Evolutionary conservation across 306 rosid genomes (phyloP), one percentile per base, ranked within the genome.

Genomic region (Arachis hypogaea): DNA sequence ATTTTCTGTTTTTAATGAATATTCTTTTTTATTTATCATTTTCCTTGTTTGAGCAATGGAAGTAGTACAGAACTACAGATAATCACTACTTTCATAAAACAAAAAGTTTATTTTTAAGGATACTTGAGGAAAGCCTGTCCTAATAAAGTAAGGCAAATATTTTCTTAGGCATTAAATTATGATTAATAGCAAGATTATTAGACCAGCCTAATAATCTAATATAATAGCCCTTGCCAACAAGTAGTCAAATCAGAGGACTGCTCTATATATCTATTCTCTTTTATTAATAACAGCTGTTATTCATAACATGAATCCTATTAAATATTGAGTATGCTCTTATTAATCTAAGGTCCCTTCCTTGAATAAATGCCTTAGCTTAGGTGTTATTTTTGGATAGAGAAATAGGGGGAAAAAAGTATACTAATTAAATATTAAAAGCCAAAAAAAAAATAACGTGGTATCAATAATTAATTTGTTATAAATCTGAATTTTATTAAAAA

Each of bases 261-360:
- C 77, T 78, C 43, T 73, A 54, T 77, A 66, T 41, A 59, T 71
- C 4, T 49, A 8, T 78, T 68, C 75, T 77, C 77, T 63, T 69
- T 38, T 54, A 9, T 68, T 47, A 41, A 42, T 57, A 85, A 74
- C 83, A 87, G 88, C 88, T 80, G 69, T 76, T 82, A 57, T 75
- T 55, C 81, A 33, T 33, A 4, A 63, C 80, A 85, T 76, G 81
- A 73, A 11, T 74, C 64, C 36, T 42, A 44, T 66, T 49, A 75
- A 81, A 70, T 73, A 74, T 74, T 74, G 80, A 73, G 47, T 63
- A 9, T 52, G 58, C 74, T 57, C 41, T 59, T 66, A 59, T 66
- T 79, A 51, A 44, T 59, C 6, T 11, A 45, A 73, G 87, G 88
- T 67, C 81, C 86, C 86, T 75, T 68, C 45, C 69, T 72, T 60